These are phyloP conservation scores for Cokeromyces recurvatus DNA, from an alignment of 371 early-diverging fungal genomes.

Conservation along the genomic window DNA sequence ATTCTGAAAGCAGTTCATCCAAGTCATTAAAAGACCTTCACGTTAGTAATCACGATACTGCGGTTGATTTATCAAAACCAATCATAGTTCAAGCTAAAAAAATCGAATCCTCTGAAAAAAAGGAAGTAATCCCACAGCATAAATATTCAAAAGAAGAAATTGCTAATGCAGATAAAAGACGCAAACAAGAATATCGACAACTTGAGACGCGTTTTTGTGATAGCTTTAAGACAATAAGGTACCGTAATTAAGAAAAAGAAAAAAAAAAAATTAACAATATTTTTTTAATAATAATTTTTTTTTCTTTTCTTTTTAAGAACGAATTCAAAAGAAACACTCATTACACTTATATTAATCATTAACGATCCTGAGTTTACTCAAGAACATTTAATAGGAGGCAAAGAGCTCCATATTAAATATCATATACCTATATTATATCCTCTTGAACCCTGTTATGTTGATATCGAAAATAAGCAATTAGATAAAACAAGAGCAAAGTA, in stretches of 20 bases:
- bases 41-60: too few relatives aligned
- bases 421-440: slow-evolving; percentile 47
- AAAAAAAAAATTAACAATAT: too few relatives aligned
- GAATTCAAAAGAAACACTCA: background rate
- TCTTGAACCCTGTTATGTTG: slow-evolving; percentile 44
- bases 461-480: slow-evolving; percentile 39
- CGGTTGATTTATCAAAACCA: too few relatives aligned
- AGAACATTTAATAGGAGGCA: slow-evolving; percentile 24
- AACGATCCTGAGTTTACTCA: slow-evolving; percentile 33
- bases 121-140: background rate
- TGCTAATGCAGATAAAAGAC: slow-evolving; percentile 20
- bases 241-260: too few relatives aligned
- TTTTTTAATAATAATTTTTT: too few relatives aligned
- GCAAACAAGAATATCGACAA: slow-evolving; percentile 32
- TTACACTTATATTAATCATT: slow-evolving; percentile 12
- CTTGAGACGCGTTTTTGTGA: slow-evolving; percentile 48
- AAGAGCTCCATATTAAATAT: slow-evolving; percentile 27
- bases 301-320: too few relatives aligned
- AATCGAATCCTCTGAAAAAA: too few relatives aligned
- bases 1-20: too few relatives aligned
- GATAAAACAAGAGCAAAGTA: slow-evolving; percentile 23
- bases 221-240: slow-evolving; percentile 25
- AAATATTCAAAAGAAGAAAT: slow-evolving; percentile 14
- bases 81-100: too few relatives aligned
- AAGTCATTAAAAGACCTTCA: too few relatives aligned